phyloP scores from a whole-genome alignment of 192 early-diverging fungal species.

The Mortierella alpina region DNA sequence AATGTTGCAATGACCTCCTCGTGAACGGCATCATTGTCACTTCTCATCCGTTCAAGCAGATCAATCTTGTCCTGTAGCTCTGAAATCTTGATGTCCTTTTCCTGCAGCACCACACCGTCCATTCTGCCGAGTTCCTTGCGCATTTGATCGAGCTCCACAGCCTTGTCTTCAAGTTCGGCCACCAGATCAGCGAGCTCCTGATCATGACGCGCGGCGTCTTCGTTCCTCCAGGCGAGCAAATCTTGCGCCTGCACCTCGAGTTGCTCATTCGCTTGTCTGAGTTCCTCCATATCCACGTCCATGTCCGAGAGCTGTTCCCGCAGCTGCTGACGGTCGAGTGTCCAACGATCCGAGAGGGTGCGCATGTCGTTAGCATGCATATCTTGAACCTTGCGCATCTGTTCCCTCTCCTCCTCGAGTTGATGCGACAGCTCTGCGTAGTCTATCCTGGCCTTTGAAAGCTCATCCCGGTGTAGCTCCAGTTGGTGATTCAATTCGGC shows the following conservation, averaged over 20 bases:
- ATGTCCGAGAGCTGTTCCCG: constrained; percentile 20
- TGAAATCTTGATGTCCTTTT: constrained; percentile 23
- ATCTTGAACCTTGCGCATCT: constrained; percentile 32
- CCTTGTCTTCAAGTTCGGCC: constrained; percentile 57
- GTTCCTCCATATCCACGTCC: constrained; percentile 17
- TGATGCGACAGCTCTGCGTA: constrained; percentile 24
- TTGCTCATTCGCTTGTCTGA: constrained; percentile 27
- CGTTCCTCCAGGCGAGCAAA: constrained; percentile 26
- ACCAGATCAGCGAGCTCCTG: constrained; percentile 55
- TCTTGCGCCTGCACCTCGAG: constrained; percentile 32
- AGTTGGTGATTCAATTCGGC: constrained; percentile 26
- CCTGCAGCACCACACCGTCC: constrained; percentile 4
- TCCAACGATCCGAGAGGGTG: constrained; percentile 39
- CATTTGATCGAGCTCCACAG: constrained; percentile 33
- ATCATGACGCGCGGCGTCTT: constrained; percentile 28
- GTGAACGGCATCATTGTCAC: constrained; percentile 32
- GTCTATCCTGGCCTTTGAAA: constrained; percentile 32
- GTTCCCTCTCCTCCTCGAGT: constrained; percentile 28
- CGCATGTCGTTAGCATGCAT: constrained; percentile 39
- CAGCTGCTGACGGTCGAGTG: constrained; percentile 30
- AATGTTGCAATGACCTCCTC: constrained; percentile 48
- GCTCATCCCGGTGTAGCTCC: constrained; percentile 38
- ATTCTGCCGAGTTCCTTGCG: constrained; percentile 40
- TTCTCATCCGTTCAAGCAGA: constrained; percentile 9
- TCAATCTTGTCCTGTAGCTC: constrained; percentile 32